Percentiles rank a stretch among this genome's conserved stretches.
Conservation (phyloP, 331 rosid genomes). For the Malus hybrid region DNA sequence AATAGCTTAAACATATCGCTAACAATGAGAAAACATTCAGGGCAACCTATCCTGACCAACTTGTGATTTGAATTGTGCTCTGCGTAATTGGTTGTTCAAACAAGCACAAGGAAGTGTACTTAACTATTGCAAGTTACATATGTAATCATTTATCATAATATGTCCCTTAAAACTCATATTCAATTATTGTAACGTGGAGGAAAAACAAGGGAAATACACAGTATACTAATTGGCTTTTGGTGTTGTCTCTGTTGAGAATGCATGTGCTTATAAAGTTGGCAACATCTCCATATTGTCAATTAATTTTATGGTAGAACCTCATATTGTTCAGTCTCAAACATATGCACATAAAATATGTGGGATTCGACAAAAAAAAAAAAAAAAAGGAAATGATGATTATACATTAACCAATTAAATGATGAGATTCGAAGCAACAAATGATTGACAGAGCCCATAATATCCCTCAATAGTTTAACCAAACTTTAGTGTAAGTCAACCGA, state of each 20-base stretch:
- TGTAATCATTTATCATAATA: not conserved
- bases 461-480: not conserved
- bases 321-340: not conserved
- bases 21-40: too few species aligned
- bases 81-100: too few species aligned
- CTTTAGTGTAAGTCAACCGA: not conserved
- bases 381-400: not conserved
- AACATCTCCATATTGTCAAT: too few species aligned
- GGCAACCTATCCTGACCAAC: too few species aligned
- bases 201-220: not conserved
- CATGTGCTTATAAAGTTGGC: too few species aligned
- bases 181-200: not conserved
- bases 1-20: too few species aligned
- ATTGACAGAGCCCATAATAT: slow-evolving; percentile 7
- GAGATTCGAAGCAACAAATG: not conserved
- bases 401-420: not conserved
- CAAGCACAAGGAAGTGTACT: too few species aligned
- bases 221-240: not conserved
- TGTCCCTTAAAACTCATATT: not conserved
- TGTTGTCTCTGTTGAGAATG: not conserved
- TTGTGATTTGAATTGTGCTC: too few species aligned
- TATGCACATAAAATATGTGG: too few species aligned
- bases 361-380: not conserved
- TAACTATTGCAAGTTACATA: too few species aligned
- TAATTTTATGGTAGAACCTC: too few species aligned